Base-by-base conservation (phyloP, 2,329 filamentous ascomycete genomes). In the Venturia oleaginea region DNA sequence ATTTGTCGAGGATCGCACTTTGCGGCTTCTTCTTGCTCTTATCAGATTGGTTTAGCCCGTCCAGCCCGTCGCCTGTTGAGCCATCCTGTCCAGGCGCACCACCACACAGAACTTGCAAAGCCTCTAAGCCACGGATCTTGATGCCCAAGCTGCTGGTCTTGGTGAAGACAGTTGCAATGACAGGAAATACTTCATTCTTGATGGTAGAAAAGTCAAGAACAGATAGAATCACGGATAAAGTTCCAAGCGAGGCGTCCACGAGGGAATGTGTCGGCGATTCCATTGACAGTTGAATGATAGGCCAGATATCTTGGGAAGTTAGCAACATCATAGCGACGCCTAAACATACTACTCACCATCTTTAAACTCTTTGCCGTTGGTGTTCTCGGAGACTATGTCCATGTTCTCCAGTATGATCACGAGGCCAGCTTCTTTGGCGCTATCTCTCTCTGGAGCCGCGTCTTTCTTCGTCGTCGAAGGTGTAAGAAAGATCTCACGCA, bases 161-260 rank as follows among this genome's bases (percentile, higher is more conserved):
- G 69, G 89, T 92, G 72, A 99, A 99, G 0, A 97, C 94, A 10
- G 83, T 79, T 1, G 93, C 91, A 67, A 99, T 90, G 1, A 96
- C 87, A 0, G 94, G 94, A 74, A 99, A 99, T 0, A 99, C 83
- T 67, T 97, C 93, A 70, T 96, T 94, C 76, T 97, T 99, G 71
- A 97, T 92, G 0, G 93, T 97, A 69, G 89, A 95, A 69, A 97
- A 97, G 76, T 99, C 94, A 8, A 99, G 85, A 2, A 94, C 86
- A 0, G 92, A 91, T 5, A 97, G 78, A n/a, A 97, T 84, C 0
- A 85, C 81, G 1, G 91, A 88, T 5, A 99, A 78, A 34, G 88
- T 90, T 61, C 88, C 84, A 17, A 99, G 80, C 2, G 92, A 88
- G 4, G 90, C 89, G 76, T 97, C 94, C 0, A 97, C 89, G 19